These are phyloP conservation scores for Monosporozyma solicola DNA, from an alignment of 805 yeast species.

Conservation along the genomic window DNA sequence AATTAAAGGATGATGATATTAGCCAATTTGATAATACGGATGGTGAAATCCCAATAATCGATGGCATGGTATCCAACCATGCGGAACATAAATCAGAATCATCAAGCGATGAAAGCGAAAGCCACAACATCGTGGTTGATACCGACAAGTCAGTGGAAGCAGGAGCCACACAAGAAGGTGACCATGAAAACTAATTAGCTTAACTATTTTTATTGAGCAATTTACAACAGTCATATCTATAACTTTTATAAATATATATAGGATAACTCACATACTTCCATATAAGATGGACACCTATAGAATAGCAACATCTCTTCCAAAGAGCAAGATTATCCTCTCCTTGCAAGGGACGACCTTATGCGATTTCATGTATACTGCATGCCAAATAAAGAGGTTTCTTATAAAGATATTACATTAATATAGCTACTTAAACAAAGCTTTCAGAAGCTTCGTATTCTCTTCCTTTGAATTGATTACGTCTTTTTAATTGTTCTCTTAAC, in stretches of 20 bases:
- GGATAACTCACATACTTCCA: not conserved
- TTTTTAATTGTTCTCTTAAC: constrained; percentile 10
- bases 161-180: not conserved
- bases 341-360: not conserved
- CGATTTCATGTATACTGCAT: not conserved
- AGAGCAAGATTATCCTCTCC: no score
- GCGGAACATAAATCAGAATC: constrained; percentile 9
- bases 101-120: not conserved
- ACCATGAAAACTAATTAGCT: not conserved
- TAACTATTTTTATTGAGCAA: not conserved
- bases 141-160: constrained; percentile 2
- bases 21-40: constrained; percentile 9
- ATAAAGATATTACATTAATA: not conserved
- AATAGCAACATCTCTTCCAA: not conserved
- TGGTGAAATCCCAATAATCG: constrained; percentile 7
- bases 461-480: constrained; percentile 15
- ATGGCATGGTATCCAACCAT: constrained; percentile 16
- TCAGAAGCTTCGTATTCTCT: constrained; percentile 18
- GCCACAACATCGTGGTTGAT: not conserved
- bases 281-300: not conserved
- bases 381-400: not conserved
- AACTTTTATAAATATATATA: not conserved
- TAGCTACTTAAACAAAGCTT: constrained; percentile 14
- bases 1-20: constrained; percentile 21
- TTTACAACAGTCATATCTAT: not conserved